Evolutionary conservation across 1,284 basidiomycete genomes (phyloP).

Genomic region (Ceratobasidium sp.): DNA sequence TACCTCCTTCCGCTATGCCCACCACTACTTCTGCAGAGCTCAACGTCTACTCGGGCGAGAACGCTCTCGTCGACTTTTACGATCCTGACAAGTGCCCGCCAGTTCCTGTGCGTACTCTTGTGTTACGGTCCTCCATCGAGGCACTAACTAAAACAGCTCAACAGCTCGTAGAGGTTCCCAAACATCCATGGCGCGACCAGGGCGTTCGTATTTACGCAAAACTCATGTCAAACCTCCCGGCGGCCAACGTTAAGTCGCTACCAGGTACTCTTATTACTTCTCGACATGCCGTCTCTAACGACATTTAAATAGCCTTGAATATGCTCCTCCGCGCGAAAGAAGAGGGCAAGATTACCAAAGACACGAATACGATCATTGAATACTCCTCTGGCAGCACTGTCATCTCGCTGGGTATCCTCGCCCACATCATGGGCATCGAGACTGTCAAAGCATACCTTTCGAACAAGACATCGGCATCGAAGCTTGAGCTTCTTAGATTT

Average conservation of each 20-base stretch:
- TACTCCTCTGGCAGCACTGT: conserved; percentile 36
- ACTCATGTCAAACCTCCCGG: conserved; percentile 26
- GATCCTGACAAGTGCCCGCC: conserved; percentile 36
- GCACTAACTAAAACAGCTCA: neutral
- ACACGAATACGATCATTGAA: conserved; percentile 29
- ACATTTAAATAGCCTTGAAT: neutral
- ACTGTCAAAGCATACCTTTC: conserved; percentile 31
- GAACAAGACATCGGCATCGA: conserved; percentile 29
- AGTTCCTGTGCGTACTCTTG: conserved; percentile 20
- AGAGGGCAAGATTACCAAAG: conserved; percentile 8
- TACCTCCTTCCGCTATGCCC: neutral
- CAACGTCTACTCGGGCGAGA: conserved; percentile 35
- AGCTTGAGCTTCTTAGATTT: conserved; percentile 32
- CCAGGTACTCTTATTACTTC: neutral
- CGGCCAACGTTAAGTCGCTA: conserved; percentile 35
- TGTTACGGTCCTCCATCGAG: neutral
- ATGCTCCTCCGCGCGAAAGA: conserved; percentile 36
- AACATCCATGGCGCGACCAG: conserved; percentile 21
- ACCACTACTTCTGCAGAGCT: conserved; percentile 1
- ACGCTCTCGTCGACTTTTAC: conserved; percentile 35
- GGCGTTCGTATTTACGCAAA: conserved; percentile 33
- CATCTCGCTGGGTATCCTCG: conserved; percentile 36
- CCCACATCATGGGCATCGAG: conserved; percentile 35
- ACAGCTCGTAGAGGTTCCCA: conserved; percentile 30
- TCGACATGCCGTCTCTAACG: neutral